Percentiles rank a stretch among this genome's conserved stretches.
These are phyloP conservation scores for Metschnikowia henanensis DNA, from an alignment of 805 yeast species.

Conservation along the genomic window DNA sequence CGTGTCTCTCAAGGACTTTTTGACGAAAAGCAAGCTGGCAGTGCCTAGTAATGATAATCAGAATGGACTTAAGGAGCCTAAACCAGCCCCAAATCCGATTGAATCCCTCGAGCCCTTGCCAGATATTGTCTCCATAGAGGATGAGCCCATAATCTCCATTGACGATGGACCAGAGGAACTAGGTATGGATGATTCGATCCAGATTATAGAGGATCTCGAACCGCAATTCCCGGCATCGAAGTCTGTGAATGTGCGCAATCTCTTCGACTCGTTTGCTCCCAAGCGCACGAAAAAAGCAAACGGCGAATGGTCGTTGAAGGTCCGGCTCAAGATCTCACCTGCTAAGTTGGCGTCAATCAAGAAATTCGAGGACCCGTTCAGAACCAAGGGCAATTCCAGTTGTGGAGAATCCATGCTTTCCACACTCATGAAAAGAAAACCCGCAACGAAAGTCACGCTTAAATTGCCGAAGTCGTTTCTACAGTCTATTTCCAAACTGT, in stretches of 20 bases:
- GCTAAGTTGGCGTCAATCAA: slow-evolving; percentile 26
- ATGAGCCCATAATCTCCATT: neutral
- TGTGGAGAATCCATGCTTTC: slow-evolving; percentile 7
- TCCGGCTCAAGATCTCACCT: slow-evolving; percentile 22
- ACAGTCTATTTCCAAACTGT: slow-evolving; percentile 7
- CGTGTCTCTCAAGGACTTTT: slow-evolving; percentile 14
- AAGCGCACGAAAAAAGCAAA: slow-evolving; percentile 9
- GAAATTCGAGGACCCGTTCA: slow-evolving; percentile 19
- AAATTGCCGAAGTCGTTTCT: slow-evolving; percentile 11
- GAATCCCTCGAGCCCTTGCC: neutral
- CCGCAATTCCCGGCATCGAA: slow-evolving; percentile 5
- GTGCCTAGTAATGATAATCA: no score
- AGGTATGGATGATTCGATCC: neutral
- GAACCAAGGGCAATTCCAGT: neutral
- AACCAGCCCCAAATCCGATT: neutral
- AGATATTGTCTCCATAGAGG: no score
- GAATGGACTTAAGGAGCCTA: no score
- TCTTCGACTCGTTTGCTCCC: slow-evolving; percentile 16
- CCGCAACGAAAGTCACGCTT: slow-evolving; percentile 14
- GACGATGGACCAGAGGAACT: slow-evolving; percentile 2
- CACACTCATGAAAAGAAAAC: slow-evolving; percentile 11
- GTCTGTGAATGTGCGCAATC: slow-evolving; percentile 13
- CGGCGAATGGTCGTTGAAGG: slow-evolving; percentile 18
- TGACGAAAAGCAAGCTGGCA: slow-evolving; percentile 3
- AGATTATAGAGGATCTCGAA: neutral